Percentiles rank a stretch among this genome's conserved stretches.
Conservation (phyloP, 495 filamentous ascomycete genomes). For the Parmelia sp. region DNA sequence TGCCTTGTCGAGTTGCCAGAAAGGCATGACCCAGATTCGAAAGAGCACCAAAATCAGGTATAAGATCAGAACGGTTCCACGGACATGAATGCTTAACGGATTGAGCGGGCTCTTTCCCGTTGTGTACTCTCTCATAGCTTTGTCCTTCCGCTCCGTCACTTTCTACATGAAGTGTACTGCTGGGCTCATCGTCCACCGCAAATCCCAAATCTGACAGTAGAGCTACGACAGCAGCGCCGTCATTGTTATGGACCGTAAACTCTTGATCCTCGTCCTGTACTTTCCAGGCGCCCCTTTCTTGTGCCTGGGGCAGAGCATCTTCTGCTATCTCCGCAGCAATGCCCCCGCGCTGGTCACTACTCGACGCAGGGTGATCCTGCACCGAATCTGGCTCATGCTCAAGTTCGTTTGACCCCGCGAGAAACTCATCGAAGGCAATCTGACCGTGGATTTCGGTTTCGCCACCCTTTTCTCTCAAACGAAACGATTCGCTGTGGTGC, state of each 20-base stretch:
- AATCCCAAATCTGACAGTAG: slow-evolving; percentile 50
- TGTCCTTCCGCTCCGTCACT: background rate
- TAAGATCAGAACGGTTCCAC: slow-evolving; percentile 24
- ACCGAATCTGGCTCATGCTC: background rate
- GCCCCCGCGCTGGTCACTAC: background rate
- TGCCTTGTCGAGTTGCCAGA: background rate
- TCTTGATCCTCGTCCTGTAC: background rate
- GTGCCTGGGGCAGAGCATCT: background rate
- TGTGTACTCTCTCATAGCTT: background rate
- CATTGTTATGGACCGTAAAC: slow-evolving; percentile 11
- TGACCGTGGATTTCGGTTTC: background rate
- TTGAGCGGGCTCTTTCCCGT: background rate
- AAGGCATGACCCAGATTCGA: background rate
- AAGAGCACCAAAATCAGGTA: slow-evolving; percentile 42
- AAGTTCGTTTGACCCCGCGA: background rate
- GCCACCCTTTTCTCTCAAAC: background rate
- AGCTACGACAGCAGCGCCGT: slow-evolving; percentile 41
- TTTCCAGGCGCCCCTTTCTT: background rate
- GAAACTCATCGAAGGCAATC: slow-evolving; percentile 12
- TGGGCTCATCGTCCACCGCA: slow-evolving; percentile 41
- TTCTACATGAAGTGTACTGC: slow-evolving; percentile 16
- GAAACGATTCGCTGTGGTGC: slow-evolving; percentile 10
- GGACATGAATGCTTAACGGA: slow-evolving; percentile 23
- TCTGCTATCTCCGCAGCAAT: background rate
- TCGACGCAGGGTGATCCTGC: background rate